Evolutionary conservation across 2,329 filamentous ascomycete species (phyloP), one percentile per base, ranked within the genome.

Genomic region (Fusarium sp.): DNA sequence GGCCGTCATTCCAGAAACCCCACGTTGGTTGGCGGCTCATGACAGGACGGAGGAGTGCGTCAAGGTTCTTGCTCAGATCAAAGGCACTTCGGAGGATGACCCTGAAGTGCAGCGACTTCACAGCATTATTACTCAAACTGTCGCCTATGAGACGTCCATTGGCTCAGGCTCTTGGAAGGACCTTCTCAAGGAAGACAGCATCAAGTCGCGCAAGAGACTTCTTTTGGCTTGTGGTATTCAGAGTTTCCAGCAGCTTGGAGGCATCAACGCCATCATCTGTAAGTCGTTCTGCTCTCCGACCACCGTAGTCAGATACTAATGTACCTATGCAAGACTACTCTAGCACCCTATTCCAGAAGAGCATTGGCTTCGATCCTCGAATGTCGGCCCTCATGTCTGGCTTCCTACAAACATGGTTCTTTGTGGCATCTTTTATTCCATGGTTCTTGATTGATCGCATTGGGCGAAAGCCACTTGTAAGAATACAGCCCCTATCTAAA

Each of bases 351-450:
- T 84, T 87, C 56, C 78, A 85, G 55, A 73, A 81, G 16, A 84
- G 82, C 16, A 78, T 88, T 3, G 78, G 80, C 1, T 81, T 84
- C 53, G 73, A 73, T 16, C 71, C 79, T 2, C 79, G 82, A 44
- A 81, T 86, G 73, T 82, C 86, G 4, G 77, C 84, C 4, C 78
- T 88, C 36, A 84, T 88, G 75, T 84, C 84, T n/a, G 85, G 86
- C 36, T 83, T 86, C 66, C 77, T 87, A 12, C 83, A 86, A 73
- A 86, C 85, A 0, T 84, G 80, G 79, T 82, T 80, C 60, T 82
- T 82, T 58, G 30, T 79, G 11, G 79, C 79, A 2, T 81, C 78
- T 8, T 80, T 78, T 30, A 82, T 85, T 44, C 84, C 69, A 12
- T 72, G 69, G 69, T 47, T 64, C 2, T 9, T 72, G n/a, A 72